phyloP scores from a whole-genome alignment of 2,329 filamentous ascomycete species.

The Aciculosporium take region DNA sequence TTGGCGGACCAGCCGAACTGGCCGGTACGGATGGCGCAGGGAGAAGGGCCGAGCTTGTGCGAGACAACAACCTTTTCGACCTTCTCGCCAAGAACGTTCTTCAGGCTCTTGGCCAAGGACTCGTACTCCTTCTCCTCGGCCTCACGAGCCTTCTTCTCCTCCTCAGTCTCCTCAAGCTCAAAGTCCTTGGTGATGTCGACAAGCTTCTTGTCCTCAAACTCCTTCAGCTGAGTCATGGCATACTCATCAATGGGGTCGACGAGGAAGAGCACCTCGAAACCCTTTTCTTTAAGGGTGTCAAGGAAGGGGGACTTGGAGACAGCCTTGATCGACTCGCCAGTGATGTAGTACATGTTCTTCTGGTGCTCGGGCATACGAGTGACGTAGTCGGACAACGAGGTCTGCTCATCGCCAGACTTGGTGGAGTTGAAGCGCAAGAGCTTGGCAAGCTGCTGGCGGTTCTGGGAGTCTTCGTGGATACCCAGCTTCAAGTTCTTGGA shows the following conservation, averaged over 20 bases:
- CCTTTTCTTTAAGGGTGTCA: constrained; percentile 95
- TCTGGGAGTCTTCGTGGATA: constrained; percentile 99
- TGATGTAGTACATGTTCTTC: constrained; percentile 99
- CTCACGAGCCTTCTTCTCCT: constrained; percentile 96
- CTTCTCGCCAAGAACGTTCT: constrained; percentile 98
- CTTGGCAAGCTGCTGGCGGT: constrained; percentile 86
- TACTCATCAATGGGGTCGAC: constrained; percentile 99
- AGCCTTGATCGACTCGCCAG: constrained; percentile 97
- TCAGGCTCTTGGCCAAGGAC: constrained; percentile 84
- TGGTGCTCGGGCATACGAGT: constrained; percentile 99
- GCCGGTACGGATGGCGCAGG: constrained; percentile 97
- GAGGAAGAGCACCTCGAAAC: constrained; percentile 98
- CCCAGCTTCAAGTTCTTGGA: constrained; percentile 99
- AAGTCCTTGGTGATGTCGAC: constrained; percentile 99
- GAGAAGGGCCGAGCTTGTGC: constrained; percentile 88
- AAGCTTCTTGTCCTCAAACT: constrained; percentile 99
- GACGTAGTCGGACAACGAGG: constrained; percentile 92
- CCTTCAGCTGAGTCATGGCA: constrained; percentile 98
- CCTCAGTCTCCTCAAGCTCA: constrained; percentile 98
- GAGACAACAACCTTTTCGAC: constrained; percentile 99
- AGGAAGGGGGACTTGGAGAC: constrained; percentile 98
- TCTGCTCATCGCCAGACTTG: constrained; percentile 93
- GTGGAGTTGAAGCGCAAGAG: constrained; percentile 97
- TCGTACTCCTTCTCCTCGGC: constrained; percentile 98
- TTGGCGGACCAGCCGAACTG: constrained; percentile 99